These are phyloP conservation scores for Neurospora sp. DNA, from an alignment of 495 filamentous ascomycete genomes.

Conservation along the genomic window DNA sequence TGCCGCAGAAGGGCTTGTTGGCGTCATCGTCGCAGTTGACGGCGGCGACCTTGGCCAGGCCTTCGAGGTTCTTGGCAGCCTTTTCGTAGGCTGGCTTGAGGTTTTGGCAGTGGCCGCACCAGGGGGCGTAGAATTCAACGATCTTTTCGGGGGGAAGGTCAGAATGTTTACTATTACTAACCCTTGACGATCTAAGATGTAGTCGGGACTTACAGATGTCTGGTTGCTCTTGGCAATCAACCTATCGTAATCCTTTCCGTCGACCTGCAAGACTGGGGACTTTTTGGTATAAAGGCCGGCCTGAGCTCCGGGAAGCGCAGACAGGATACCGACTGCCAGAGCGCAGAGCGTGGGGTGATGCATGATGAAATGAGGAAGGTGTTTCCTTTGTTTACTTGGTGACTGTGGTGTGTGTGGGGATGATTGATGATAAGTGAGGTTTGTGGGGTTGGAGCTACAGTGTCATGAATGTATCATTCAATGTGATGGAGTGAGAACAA, in stretches of 20 bases:
- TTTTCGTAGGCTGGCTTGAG: conserved; percentile 95
- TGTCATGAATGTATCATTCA: background rate
- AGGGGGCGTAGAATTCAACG: conserved; percentile 83
- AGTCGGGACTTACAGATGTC: conserved; percentile 60
- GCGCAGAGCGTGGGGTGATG: conserved; percentile 36
- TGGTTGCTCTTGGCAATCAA: conserved; percentile 84
- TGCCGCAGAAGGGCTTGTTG: conserved; percentile 83
- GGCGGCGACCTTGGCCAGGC: conserved; percentile 86
- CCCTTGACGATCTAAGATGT: background rate
- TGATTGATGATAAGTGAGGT: background rate
- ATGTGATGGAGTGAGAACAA: background rate
- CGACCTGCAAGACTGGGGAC: conserved; percentile 78
- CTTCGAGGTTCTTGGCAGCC: conserved; percentile 76
- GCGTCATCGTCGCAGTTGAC: conserved; percentile 91
- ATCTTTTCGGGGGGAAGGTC: conserved; percentile 23
- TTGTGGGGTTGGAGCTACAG: background rate
- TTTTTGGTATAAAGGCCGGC: conserved; percentile 76
- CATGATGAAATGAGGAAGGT: conserved; percentile 18
- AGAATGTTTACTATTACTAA: conserved; percentile 5
- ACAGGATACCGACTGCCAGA: conserved; percentile 36
- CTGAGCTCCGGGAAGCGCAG: conserved; percentile 48
- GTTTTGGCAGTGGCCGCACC: conserved; percentile 95
- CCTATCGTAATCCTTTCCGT: conserved; percentile 72
- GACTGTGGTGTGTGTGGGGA: background rate
- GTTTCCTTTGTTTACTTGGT: background rate